A percentile compares a stretch with the other conserved stretches of the same genome.
These are phyloP conservation scores for Didymella sp. DNA, from an alignment of 2,329 filamentous ascomycete species.

Conservation along the genomic window DNA sequence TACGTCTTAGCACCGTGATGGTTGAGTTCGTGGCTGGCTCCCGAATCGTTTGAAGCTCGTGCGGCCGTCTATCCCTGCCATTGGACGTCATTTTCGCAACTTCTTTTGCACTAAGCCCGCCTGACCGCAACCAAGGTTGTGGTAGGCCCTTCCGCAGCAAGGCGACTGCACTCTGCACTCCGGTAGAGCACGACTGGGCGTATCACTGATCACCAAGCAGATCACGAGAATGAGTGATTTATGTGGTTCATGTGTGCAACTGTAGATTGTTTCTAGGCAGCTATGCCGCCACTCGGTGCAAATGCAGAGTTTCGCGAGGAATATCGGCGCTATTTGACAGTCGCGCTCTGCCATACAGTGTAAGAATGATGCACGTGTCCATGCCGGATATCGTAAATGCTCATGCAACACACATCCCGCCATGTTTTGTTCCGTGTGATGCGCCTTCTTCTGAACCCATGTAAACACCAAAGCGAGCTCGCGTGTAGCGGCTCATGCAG, in stretches of 20 bases:
- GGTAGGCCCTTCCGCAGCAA: neutral
- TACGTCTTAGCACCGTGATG: constrained; percentile 33
- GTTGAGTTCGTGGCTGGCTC: constrained; percentile 9
- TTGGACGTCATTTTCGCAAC: constrained; percentile 33
- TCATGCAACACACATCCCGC: constrained; percentile 26
- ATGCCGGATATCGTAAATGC: constrained; percentile 28
- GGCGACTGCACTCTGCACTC: constrained; percentile 2
- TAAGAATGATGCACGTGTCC: constrained; percentile 18
- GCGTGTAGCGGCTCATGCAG: constrained; percentile 29
- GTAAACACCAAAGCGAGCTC: constrained; percentile 25
- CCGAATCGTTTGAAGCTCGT: constrained; percentile 29
- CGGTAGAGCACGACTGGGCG: neutral
- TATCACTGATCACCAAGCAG: neutral
- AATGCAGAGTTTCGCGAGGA: constrained; percentile 16
- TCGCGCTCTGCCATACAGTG: constrained; percentile 13
- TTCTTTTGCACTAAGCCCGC: constrained; percentile 13
- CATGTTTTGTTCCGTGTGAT: constrained; percentile 26
- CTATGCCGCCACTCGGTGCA: constrained; percentile 7
- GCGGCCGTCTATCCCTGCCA: constrained; percentile 27
- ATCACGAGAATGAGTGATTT: neutral
- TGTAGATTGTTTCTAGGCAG: constrained; percentile 14
- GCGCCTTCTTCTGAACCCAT: constrained; percentile 26
- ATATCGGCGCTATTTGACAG: constrained; percentile 16
- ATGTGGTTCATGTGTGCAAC: neutral
- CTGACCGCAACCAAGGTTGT: constrained; percentile 12